phyloP scores from a whole-genome alignment of 2,329 filamentous ascomycete genomes.

The Pezicula radicicola region DNA sequence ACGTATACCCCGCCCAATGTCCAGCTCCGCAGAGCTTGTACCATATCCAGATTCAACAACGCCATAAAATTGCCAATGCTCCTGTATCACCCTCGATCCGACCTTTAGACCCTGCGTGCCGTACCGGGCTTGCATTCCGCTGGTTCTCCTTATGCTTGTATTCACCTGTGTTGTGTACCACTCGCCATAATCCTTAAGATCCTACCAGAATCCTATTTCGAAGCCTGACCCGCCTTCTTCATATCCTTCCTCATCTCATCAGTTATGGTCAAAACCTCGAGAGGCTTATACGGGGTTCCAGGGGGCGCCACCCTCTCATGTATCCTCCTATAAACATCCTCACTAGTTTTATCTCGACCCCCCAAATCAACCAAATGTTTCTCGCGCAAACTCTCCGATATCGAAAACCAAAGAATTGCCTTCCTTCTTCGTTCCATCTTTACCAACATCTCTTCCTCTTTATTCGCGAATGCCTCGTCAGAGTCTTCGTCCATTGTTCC shows the following conservation, averaged over 20 bases:
- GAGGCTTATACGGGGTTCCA: constrained; percentile 3
- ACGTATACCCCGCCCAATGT: too few relatives aligned
- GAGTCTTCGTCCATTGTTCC: constrained; percentile 3
- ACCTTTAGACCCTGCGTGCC: too few relatives aligned
- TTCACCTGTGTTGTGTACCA: too few relatives aligned
- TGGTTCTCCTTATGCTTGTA: too few relatives aligned
- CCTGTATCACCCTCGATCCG: too few relatives aligned
- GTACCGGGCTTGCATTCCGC: too few relatives aligned
- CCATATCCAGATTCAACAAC: too few relatives aligned
- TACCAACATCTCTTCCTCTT: constrained; percentile 6
- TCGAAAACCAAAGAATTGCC: constrained; percentile 6
- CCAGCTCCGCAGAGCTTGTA: too few relatives aligned
- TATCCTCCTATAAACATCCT: constrained; percentile 6
- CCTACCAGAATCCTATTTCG: too few relatives aligned
- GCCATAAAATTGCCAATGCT: too few relatives aligned
- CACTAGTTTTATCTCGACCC: constrained; percentile 4
- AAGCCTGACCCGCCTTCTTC: neutral
- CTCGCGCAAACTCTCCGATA: constrained; percentile 4
- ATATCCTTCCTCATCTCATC: constrained; percentile 6
- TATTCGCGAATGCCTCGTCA: neutral
- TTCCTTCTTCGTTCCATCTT: constrained; percentile 6
- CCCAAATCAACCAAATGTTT: constrained; percentile 6
- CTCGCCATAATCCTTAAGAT: too few relatives aligned
- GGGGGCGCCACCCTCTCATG: constrained; percentile 4
- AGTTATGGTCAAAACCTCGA: constrained; percentile 1